These are phyloP conservation scores for Panellus pusillus DNA, from an alignment of 768 basidiomycete genomes.

Conservation along the genomic window DNA sequence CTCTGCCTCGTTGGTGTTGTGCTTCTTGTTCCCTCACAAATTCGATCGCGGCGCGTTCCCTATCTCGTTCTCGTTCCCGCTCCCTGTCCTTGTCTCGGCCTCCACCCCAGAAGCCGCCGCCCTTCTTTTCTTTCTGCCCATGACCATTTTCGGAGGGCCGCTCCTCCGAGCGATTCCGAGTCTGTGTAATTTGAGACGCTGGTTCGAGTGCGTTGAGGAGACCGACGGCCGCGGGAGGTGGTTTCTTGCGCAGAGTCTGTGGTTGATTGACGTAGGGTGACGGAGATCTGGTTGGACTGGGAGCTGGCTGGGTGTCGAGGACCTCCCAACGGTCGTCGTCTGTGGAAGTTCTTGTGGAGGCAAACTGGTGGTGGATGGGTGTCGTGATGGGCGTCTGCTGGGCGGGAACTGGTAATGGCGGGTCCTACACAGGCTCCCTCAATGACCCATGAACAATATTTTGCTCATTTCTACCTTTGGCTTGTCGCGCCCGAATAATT, in stretches of 20 bases:
- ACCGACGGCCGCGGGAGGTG: conserved; percentile 37
- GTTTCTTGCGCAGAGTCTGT: conserved; percentile 29
- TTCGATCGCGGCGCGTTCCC: conserved; percentile 23
- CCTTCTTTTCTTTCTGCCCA: conserved; percentile 47
- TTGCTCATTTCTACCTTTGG: conserved; percentile 28
- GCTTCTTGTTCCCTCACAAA: conserved; percentile 1
- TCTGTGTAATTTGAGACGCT: conserved; percentile 26
- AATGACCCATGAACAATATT: background rate
- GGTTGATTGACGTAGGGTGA: conserved; percentile 44
- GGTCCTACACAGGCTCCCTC: conserved; percentile 23
- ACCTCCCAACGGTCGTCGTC: conserved; percentile 52
- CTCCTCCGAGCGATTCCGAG: conserved; percentile 37
- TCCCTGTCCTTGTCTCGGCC: conserved; percentile 40
- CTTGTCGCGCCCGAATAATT: conserved; percentile 57
- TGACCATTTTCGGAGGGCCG: conserved; percentile 33
- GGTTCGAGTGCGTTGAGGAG: conserved; percentile 69
- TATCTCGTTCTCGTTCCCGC: conserved; percentile 34
- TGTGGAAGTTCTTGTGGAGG: conserved; percentile 27
- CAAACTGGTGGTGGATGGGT: conserved; percentile 40
- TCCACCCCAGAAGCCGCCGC: conserved; percentile 55
- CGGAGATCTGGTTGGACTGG: conserved; percentile 42
- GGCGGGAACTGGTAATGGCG: conserved; percentile 8
- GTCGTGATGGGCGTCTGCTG: conserved; percentile 22
- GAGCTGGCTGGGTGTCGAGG: conserved; percentile 32
- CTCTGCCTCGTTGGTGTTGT: conserved; percentile 24